These are phyloP conservation scores for Ganoderma lingzhi DNA, from an alignment of 1,284 basidiomycete species.

Conservation along the genomic window DNA sequence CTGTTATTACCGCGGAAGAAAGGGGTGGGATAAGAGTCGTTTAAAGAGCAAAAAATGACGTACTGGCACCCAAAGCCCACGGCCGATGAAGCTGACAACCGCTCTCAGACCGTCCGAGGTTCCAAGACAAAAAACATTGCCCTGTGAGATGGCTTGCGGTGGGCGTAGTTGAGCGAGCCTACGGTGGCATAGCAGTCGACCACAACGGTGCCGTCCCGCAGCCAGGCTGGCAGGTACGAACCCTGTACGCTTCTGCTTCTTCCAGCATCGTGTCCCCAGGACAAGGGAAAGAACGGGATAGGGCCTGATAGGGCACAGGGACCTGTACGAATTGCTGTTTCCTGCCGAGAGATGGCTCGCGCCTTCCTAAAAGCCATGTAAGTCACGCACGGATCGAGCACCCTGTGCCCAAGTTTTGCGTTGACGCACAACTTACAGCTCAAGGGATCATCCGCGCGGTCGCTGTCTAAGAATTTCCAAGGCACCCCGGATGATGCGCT, in stretches of 20 bases:
- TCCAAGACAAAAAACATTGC: not conserved
- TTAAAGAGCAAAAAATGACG: not conserved
- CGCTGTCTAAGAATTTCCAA: not conserved
- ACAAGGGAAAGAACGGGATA: conserved; percentile 1
- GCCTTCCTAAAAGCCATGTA: not conserved
- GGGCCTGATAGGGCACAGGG: not conserved
- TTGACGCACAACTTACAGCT: not conserved
- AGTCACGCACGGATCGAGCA: not conserved
- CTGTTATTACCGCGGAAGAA: not conserved
- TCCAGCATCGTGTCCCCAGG: not conserved
- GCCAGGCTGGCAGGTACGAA: not conserved
- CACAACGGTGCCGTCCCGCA: not conserved
- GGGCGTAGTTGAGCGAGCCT: not conserved
- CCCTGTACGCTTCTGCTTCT: not conserved
- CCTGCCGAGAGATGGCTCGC: not conserved
- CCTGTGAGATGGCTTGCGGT: not conserved
- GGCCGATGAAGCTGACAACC: not conserved
- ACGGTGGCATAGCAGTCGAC: not conserved
- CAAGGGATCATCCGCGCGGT: not conserved
- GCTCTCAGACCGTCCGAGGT: not conserved
- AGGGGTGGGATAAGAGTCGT: no score
- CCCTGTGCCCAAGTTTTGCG: not conserved
- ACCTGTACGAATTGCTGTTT: not conserved
- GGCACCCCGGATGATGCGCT: not conserved
- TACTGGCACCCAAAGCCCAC: not conserved